phyloP scores from a whole-genome alignment of 2,329 filamentous ascomycete species.

The Talaromyces marneffei region DNA sequence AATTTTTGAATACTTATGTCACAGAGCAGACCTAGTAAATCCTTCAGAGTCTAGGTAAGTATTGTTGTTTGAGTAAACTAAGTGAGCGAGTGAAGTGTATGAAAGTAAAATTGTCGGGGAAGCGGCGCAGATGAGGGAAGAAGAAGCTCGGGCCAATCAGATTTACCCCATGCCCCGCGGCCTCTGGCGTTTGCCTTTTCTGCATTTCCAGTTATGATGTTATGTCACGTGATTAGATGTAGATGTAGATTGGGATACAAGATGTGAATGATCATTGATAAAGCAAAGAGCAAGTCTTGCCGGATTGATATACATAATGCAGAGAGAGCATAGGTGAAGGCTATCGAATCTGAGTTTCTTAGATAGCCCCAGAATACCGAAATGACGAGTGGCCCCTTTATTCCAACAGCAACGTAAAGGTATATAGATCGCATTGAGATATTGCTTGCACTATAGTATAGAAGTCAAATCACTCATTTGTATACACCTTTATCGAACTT shows the following conservation, averaged over 20 bases:
- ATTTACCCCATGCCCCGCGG: not conserved
- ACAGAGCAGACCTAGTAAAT: not conserved
- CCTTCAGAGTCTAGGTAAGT: not conserved
- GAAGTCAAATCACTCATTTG: constrained; percentile 22
- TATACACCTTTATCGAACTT: constrained; percentile 69
- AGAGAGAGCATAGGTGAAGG: not conserved
- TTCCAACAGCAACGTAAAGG: not conserved
- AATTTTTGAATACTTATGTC: not conserved
- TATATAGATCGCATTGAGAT: no score
- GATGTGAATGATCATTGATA: not conserved
- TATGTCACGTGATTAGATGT: not conserved
- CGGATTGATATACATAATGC: not conserved
- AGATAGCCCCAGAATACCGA: no score
- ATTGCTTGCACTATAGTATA: no score
- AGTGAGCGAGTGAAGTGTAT: not conserved
- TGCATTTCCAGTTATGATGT: not conserved
- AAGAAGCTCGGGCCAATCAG: not conserved
- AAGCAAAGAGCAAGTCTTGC: not conserved
- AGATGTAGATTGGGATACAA: not conserved
- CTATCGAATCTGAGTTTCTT: no score
- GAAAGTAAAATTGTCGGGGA: not conserved
- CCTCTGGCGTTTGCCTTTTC: not conserved
- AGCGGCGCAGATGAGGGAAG: not conserved
- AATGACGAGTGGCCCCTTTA: not conserved
- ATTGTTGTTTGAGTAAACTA: not conserved